These are phyloP conservation scores for Sclerotinia borealis DNA, from an alignment of 2,329 filamentous ascomycete genomes.

Conservation along the genomic window DNA sequence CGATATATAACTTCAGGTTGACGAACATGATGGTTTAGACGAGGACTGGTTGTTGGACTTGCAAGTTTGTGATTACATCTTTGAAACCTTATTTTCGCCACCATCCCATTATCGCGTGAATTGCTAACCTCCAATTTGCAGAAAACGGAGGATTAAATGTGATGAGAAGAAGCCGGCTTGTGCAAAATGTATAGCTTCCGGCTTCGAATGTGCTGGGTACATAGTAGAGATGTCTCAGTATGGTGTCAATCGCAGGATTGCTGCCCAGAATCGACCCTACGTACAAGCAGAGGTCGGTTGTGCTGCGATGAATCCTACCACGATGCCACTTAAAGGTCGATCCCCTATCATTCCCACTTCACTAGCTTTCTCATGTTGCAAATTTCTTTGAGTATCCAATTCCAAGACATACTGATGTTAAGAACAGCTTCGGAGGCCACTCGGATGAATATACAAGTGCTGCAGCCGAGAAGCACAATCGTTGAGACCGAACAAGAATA, in stretches of 20 bases:
- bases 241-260: too few species aligned
- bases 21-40: background rate
- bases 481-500: background rate
- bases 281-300: background rate
- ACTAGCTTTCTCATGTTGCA: background rate
- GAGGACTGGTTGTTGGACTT: background rate
- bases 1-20: background rate
- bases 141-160: background rate
- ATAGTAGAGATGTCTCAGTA: too few species aligned
- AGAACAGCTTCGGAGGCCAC: background rate
- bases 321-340: background rate
- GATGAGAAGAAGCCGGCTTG: background rate
- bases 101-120: background rate
- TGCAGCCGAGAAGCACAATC: background rate
- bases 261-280: too few species aligned
- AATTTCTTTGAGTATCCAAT: fast-evolving
- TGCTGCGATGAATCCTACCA: background rate
- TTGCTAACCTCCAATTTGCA: background rate
- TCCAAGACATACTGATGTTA: background rate
- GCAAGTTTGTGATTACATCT: background rate
- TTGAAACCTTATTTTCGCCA: background rate
- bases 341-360: background rate
- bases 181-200: background rate
- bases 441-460: background rate
- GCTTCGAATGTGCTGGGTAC: background rate